Conservation (phyloP, 805 yeast species). For the Komagataella pastoris region DNA sequence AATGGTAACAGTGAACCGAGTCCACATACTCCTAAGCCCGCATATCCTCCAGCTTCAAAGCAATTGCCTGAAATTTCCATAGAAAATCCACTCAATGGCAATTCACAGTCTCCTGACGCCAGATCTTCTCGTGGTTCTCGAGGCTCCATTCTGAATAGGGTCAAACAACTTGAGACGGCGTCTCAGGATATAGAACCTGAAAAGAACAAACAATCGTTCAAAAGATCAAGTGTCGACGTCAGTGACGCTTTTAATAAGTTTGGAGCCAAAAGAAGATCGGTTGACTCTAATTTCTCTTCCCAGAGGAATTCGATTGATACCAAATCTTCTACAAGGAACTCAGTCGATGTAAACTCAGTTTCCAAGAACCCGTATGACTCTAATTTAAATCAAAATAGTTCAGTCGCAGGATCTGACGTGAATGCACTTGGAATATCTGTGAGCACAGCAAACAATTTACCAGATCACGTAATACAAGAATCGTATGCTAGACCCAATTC, state of each 20-base stretch:
- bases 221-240: slow-evolving; percentile 3
- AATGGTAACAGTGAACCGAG: background rate
- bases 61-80: background rate
- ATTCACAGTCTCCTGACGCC: background rate
- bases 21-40: background rate
- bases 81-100: background rate
- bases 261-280: slow-evolving; percentile 14
- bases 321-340: background rate
- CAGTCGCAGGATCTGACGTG: slow-evolving; percentile 9
- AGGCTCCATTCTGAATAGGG: slow-evolving; percentile 1
- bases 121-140: background rate
- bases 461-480: background rate
- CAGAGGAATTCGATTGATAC: background rate
- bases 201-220: background rate
- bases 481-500: background rate
- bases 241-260: slow-evolving; percentile 15
- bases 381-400: slow-evolving; percentile 30
- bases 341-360: background rate
- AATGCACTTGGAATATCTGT: background rate
- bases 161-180: slow-evolving; percentile 3
- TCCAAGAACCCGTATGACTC: slow-evolving; percentile 22
- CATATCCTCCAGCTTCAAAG: background rate
- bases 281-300: background rate
- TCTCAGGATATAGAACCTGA: background rate
- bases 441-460: background rate